phyloP scores from a whole-genome alignment of 495 filamentous ascomycete species.

The Podospora bellae-mahoneyi region DNA sequence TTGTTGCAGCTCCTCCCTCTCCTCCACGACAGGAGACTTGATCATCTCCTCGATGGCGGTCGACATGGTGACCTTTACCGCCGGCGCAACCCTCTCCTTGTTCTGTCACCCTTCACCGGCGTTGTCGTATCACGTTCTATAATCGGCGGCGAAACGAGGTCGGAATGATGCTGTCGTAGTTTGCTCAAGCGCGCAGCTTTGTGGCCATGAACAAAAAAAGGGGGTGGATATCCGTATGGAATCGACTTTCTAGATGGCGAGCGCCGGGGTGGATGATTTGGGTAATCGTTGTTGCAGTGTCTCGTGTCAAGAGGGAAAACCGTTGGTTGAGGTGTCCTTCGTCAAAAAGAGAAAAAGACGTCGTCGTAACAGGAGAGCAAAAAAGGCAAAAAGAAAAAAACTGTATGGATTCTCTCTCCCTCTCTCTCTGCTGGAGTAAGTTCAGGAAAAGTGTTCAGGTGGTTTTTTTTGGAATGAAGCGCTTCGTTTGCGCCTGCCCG shows the following conservation, averaged over 20 bases:
- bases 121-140: background rate
- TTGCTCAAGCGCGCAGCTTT: slow-evolving; percentile 5
- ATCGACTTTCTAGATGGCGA: background rate
- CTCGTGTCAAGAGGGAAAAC: background rate
- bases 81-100: background rate
- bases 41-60: slow-evolving; percentile 1
- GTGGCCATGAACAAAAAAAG: slow-evolving; percentile 4
- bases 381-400: background rate
- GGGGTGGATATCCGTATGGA: background rate
- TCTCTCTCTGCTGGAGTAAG: background rate
- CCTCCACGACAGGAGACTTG: slow-evolving; percentile 2
- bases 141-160: background rate
- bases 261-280: background rate
- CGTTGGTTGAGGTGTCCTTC: background rate
- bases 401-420: background rate
- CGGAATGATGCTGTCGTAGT: background rate
- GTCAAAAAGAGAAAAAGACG: background rate
- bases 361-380: background rate
- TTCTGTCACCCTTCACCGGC: background rate
- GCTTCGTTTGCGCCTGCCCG: background rate
- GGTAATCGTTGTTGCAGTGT: background rate
- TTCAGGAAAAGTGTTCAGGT: background rate
- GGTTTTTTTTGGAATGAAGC: background rate
- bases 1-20: slow-evolving; percentile 3
- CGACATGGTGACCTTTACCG: background rate